Evolutionary conservation across 106 monocot species (phyloP).

Genomic region (Ottelia alismoides): DNA sequence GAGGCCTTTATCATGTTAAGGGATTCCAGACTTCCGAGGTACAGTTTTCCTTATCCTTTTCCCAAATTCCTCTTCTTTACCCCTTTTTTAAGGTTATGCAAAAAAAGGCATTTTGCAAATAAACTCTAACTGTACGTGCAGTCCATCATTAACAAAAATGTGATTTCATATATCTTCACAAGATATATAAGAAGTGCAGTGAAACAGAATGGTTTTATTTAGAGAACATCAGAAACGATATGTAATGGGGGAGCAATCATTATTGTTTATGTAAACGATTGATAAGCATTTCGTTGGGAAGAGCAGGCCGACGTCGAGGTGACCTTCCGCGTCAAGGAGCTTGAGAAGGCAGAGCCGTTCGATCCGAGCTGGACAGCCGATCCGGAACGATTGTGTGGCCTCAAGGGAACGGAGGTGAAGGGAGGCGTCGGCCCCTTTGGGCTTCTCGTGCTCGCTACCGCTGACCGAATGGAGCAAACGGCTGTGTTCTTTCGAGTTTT

Average conservation of each 20-base stretch:
- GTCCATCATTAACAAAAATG: too few species aligned
- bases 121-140: too few species aligned
- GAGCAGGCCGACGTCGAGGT: conserved; percentile 30
- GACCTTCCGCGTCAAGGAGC: conserved; percentile 5
- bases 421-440: conserved; percentile 14
- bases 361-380: conserved; percentile 8
- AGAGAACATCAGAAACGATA: too few species aligned
- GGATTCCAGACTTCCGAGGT: conserved; percentile 36
- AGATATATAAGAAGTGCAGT: too few species aligned
- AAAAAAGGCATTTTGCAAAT: too few species aligned
- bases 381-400: conserved; percentile 3
- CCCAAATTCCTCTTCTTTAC: too few species aligned
- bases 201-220: too few species aligned
- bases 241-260: too few species aligned
- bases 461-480: neutral
- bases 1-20: conserved; percentile 21
- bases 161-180: too few species aligned
- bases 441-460: conserved; percentile 5
- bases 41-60: conserved; percentile 2
- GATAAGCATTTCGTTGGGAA: too few species aligned
- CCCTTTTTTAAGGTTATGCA: too few species aligned
- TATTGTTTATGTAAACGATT: too few species aligned
- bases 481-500: conserved; percentile 4
- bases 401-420: conserved; percentile 1
- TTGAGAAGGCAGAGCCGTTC: neutral